These are phyloP conservation scores for Geotrichum fermentans DNA, from an alignment of 1,139 yeast species.

Conservation along the genomic window DNA sequence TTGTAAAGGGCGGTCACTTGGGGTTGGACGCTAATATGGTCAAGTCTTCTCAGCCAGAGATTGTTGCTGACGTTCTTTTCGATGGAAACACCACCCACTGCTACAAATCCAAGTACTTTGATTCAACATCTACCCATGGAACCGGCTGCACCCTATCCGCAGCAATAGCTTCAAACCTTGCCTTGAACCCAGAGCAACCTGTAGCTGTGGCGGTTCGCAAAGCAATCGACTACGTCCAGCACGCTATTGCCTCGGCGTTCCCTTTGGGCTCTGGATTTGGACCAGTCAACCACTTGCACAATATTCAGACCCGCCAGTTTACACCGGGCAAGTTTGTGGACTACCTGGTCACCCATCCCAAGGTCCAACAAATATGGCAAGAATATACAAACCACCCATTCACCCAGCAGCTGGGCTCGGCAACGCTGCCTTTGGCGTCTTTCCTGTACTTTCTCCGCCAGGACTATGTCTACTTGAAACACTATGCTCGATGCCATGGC, in stretches of 20 bases:
- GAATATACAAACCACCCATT: slow-evolving; percentile 59
- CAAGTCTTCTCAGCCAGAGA: slow-evolving; percentile 25
- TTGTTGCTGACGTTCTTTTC: slow-evolving; percentile 59
- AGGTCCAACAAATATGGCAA: slow-evolving; percentile 53
- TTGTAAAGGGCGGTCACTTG: slow-evolving; percentile 84
- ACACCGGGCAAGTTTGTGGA: slow-evolving; percentile 45
- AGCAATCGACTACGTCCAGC: slow-evolving; percentile 62
- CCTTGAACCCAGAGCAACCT: slow-evolving; percentile 42
- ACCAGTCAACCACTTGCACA: slow-evolving; percentile 60
- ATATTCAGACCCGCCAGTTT: slow-evolving; percentile 36
- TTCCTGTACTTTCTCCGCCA: slow-evolving; percentile 63
- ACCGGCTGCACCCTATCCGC: slow-evolving; percentile 89
- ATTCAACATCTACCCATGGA: slow-evolving; percentile 68
- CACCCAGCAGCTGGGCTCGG: slow-evolving; percentile 50
- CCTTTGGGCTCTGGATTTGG: slow-evolving; percentile 61
- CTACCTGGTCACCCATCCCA: slow-evolving; percentile 54
- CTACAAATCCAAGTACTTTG: slow-evolving; percentile 48
- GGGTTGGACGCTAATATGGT: slow-evolving; percentile 35
- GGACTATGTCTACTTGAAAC: slow-evolving; percentile 64
- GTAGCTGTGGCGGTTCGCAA: slow-evolving; percentile 49
- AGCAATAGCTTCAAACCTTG: slow-evolving; percentile 71
- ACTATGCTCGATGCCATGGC: slow-evolving; percentile 66
- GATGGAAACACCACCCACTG: slow-evolving; percentile 44
- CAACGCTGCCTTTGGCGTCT: slow-evolving; percentile 46
- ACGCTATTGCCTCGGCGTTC: slow-evolving; percentile 47